Percentiles rank a stretch among this genome's conserved stretches.
Conservation (phyloP, 2,329 filamentous ascomycete species). For the Aspergillus proliferans region DNA sequence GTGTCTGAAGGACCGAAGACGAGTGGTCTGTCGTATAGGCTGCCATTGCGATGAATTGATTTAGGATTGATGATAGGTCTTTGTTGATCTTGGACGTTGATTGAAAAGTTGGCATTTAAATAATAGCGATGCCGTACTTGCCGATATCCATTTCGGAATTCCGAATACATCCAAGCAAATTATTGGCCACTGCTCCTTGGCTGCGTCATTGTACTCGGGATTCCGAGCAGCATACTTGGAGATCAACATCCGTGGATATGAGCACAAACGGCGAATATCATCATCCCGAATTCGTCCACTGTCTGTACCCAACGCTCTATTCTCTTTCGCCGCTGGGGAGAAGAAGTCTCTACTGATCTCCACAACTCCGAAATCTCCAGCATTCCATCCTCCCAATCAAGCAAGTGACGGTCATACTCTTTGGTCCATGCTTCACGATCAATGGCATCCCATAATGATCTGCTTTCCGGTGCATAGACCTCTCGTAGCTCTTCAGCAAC, state of each 20-base stretch:
- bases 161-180: neutral
- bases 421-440: conserved; percentile 37
- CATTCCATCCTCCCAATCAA: conserved; percentile 36
- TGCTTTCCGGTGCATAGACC: conserved; percentile 38
- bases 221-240: conserved; percentile 3
- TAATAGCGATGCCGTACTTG: neutral
- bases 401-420: conserved; percentile 39
- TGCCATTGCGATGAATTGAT: conserved; percentile 6
- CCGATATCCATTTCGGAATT: neutral
- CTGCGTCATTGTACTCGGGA: neutral
- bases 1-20: conserved; percentile 28
- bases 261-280: conserved; percentile 42
- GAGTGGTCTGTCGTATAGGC: conserved; percentile 37
- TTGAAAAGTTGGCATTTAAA: neutral
- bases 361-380: conserved; percentile 50
- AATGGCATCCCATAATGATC: conserved; percentile 40
- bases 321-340: conserved; percentile 29
- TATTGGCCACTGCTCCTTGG: neutral
- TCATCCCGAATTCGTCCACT: conserved; percentile 50
- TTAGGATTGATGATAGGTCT: neutral
- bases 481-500: conserved; percentile 45
- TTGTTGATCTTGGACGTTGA: neutral
- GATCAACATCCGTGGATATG: conserved; percentile 24
- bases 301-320: conserved; percentile 47
- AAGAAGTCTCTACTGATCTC: conserved; percentile 31